Evolutionary conservation across 345 rosid genomes (phyloP), one percentile per base, ranked within the genome.

Genomic region (Nephelium lappaceum): DNA sequence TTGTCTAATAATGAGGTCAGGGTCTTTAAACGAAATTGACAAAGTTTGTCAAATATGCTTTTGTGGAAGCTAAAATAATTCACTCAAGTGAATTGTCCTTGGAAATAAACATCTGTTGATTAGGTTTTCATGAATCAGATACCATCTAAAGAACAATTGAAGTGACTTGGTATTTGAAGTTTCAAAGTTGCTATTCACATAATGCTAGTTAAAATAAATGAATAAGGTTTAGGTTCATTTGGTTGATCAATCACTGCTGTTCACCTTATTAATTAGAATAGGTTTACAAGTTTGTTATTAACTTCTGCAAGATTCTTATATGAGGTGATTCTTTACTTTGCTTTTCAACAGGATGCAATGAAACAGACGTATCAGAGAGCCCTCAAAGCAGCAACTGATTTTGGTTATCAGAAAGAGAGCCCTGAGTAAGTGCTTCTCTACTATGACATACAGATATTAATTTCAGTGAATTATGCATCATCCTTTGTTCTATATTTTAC

Each of bases 371-470:
- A 90, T 83, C 91, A 91, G 77, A 88, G 93, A 87, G 95, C 94
- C 76, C 90, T 91, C 55, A 96, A 94, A 88, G 97, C 97, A 61
- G 98, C 99, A 43, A 84, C 80, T 72, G 99, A 94, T 88, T 96
- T 96, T 14, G 98, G 97, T 72, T 96, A 94, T 84, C 95, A 89
- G 76, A 96, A 93, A 83, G 99, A 96, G 62, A 94, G 89, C 79
- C 97, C 99, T 0, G 99, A 96, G 99, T 96, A 88, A 83, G 98
- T 88, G 2, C 72, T 68, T 84, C 51, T 45, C 51, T 45, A 3
- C 51, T 7, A 45, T 7, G 51, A 7, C 4, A 45, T 31, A 31
- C 36, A 31, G 36, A 31, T 31, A 2, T 31, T 55, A 21, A 39
- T 49, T 49, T 49, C 16, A 31, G 36, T 16, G 1, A 1, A 49